A percentile compares a stretch with the other conserved stretches of the same genome.
phyloP scores from a whole-genome alignment of 1,284 basidiomycete species.

The Rhodofomes roseus region DNA sequence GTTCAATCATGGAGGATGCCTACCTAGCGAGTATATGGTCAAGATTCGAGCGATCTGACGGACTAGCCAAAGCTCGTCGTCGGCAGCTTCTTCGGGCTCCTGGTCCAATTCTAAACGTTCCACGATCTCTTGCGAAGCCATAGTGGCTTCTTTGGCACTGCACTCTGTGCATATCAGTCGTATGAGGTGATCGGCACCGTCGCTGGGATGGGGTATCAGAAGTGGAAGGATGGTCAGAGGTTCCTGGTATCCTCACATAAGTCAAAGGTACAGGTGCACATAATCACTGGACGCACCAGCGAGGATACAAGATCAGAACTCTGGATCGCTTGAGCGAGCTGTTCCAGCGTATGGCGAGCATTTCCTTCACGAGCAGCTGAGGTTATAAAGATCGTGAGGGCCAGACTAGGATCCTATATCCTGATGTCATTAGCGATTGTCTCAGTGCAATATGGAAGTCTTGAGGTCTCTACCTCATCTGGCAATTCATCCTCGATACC shows the following conservation, averaged over 20 bases:
- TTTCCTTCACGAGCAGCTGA: conserved; percentile 22
- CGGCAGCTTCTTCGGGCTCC: conserved; percentile 28
- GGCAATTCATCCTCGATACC: background rate
- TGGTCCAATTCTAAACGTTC: conserved; percentile 41
- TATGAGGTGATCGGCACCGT: conserved; percentile 40
- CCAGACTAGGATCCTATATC: conserved; percentile 16
- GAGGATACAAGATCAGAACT: conserved; percentile 12
- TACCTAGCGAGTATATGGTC: conserved; percentile 37
- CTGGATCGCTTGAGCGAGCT: conserved; percentile 18
- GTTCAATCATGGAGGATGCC: conserved; percentile 5
- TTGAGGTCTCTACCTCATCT: background rate
- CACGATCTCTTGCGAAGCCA: conserved; percentile 55
- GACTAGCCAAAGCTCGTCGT: conserved; percentile 16
- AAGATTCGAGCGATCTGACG: conserved; percentile 36
- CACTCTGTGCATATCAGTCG: conserved; percentile 38
- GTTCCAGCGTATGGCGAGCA: conserved; percentile 16
- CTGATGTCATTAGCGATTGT: conserved; percentile 1
- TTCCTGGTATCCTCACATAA: conserved; percentile 36
- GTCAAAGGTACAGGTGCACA: background rate
- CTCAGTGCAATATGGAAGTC: too few relatives aligned
- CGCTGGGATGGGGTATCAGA: conserved; percentile 36
- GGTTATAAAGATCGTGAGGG: conserved; percentile 20
- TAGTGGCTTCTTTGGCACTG: conserved; percentile 57
- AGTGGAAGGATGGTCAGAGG: conserved; percentile 45
- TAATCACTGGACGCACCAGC: conserved; percentile 17